Evolutionary conservation across 2,329 filamentous ascomycete species (phyloP).

Genomic region (Neofusicoccum kwambonambiense): DNA sequence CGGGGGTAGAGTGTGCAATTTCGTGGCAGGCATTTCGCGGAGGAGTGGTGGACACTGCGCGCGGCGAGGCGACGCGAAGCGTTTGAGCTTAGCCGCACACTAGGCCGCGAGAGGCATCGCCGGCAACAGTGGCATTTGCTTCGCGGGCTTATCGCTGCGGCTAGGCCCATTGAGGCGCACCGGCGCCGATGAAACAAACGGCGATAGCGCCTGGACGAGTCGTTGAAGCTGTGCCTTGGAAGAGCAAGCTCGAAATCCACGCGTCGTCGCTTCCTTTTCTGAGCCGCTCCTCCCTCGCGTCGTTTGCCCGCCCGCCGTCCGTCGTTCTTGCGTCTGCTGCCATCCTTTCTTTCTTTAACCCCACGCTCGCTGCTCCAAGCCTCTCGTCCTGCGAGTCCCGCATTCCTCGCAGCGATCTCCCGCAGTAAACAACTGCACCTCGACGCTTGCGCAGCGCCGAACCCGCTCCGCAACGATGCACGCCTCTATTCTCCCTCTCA

Average conservation of each 20-base stretch:
- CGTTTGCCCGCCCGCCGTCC: background rate
- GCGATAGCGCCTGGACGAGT: constrained; percentile 2
- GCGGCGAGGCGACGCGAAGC: background rate
- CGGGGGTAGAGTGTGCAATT: background rate
- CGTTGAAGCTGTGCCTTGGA: background rate
- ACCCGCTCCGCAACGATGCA: background rate
- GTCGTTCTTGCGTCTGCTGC: background rate
- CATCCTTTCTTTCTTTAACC: background rate
- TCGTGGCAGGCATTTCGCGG: background rate
- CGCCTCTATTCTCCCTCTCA: constrained; percentile 3
- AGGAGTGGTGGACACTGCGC: background rate
- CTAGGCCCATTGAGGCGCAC: background rate
- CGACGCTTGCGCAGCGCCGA: background rate
- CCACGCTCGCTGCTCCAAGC: background rate
- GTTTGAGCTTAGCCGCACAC: background rate
- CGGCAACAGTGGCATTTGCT: background rate
- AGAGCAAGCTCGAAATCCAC: background rate
- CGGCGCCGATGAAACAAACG: constrained; percentile 5
- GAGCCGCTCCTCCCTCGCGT: background rate
- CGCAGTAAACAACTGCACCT: background rate
- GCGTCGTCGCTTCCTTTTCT: constrained; percentile 8
- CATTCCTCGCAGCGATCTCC: background rate
- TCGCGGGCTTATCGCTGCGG: constrained; percentile 5
- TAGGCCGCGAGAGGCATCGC: background rate
- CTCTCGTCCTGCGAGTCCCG: background rate